Base-by-base conservation (phyloP, 768 basidiomycete genomes). In the Plicaturopsis crispa region DNA sequence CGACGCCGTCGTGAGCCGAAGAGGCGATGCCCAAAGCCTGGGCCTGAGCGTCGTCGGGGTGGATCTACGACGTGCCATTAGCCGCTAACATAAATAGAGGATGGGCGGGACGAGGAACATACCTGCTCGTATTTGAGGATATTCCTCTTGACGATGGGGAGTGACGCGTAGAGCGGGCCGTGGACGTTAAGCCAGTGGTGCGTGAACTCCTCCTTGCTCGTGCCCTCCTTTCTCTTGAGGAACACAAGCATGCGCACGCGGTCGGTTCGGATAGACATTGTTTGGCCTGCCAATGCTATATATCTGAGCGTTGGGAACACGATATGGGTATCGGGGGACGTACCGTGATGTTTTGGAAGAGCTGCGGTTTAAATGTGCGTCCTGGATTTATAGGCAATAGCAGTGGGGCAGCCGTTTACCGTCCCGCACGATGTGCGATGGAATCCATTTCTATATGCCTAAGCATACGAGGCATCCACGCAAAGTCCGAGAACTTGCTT, bases 111-210 rank as follows among this genome's bases (percentile, higher is more conserved):
- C 16, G 12, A 24, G 30, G 13, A 4, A 24, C 47, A 30, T 19
- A 61, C 62, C 54, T 62, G 58, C 36, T 65, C 59, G 40, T 61
- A 62, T 31, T 60, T 61, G 19, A 60, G 48, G 24, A 57, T 41
- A 31, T 63, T 61, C 31, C 39, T 54, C 48, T 60, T 56, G 20
- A 54, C 59, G 12, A 62, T 49, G 10, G 53, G 52, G 30, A 61
- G 48, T 1, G 54, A 57, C 13, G 43, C 39, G 44, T 63, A 61
- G 6, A 55, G 39, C 14, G 48, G 37, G 14, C 48, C 49, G 38
- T 62, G 60, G 0, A 48, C 48, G 13, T 51, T 45, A 6, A 55
- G 34, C 61, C 60, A 61, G 41, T 61, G 53, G 12, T 36, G 43
- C 31, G 51, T 47, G 46, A 57, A 62, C 31, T 61, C 54, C 35